A percentile compares a stretch with the other conserved stretches of the same genome.
Evolutionary conservation across 2,329 filamentous ascomycete species (phyloP).

Genomic region (Aspergillus sp.): DNA sequence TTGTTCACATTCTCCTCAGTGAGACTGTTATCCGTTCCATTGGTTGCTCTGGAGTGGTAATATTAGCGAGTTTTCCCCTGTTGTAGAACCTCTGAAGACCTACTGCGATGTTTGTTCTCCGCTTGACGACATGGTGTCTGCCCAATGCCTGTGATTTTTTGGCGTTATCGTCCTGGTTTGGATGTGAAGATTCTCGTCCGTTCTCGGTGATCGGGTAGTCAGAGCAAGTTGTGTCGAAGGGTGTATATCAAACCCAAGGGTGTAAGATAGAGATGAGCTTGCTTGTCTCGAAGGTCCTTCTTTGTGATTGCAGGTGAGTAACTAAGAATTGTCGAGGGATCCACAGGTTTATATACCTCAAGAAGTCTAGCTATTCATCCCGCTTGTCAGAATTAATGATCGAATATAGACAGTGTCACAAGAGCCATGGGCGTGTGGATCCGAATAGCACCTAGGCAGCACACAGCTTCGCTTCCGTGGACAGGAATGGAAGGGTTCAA

Average conservation of each 20-base stretch:
- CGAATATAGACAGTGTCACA: slow-evolving; percentile 13
- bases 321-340: not conserved
- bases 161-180: not conserved
- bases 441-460: not conserved
- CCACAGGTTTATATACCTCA: slow-evolving; percentile 17
- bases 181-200: not conserved
- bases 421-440: slow-evolving; percentile 15
- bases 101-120: slow-evolving; percentile 18
- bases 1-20: slow-evolving; percentile 29
- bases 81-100: not conserved
- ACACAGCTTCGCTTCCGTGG: slow-evolving; percentile 2
- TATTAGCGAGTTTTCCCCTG: not conserved
- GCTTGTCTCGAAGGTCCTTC: not conserved
- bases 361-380: not conserved
- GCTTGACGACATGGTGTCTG: slow-evolving; percentile 17
- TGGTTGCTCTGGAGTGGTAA: slow-evolving; percentile 16
- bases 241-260: not conserved
- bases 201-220: too few relatives aligned
- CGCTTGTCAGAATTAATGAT: slow-evolving; percentile 4
- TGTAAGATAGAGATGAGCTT: not conserved
- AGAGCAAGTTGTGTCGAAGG: not conserved
- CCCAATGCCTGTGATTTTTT: not conserved
- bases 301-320: slow-evolving; percentile 4
- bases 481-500: slow-evolving; percentile 10
- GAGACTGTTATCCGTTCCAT: slow-evolving; percentile 25